Conservation (phyloP, 768 basidiomycete genomes). For the Collybia mongolica region DNA sequence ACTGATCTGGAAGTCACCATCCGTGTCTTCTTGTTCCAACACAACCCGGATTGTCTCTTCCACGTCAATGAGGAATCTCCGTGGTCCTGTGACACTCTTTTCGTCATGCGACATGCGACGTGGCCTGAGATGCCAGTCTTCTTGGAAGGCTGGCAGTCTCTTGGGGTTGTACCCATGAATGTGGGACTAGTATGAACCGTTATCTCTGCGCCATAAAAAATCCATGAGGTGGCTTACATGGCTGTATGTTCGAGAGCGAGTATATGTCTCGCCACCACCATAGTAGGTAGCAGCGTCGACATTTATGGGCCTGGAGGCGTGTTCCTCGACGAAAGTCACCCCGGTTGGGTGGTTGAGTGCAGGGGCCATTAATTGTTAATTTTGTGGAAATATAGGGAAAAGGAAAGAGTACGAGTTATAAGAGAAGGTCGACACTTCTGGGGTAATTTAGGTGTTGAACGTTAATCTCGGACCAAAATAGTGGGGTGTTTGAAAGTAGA, state of each 20-base stretch:
- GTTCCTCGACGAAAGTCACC: conserved; percentile 68
- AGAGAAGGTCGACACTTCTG: conserved; percentile 1
- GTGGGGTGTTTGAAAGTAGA: conserved; percentile 3
- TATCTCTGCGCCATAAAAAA: conserved; percentile 4
- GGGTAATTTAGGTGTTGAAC: conserved; percentile 1
- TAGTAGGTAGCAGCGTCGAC: conserved; percentile 82
- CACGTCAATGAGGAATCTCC: conserved; percentile 94
- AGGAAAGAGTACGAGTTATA: background rate
- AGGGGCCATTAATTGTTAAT: conserved; percentile 55
- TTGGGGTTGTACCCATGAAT: conserved; percentile 73
- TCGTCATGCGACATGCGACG: conserved; percentile 93
- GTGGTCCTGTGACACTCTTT: conserved; percentile 72
- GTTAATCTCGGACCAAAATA: conserved; percentile 5
- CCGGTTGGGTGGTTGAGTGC: conserved; percentile 60
- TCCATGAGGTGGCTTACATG: conserved; percentile 50
- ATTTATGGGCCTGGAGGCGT: conserved; percentile 43
- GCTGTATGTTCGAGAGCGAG: conserved; percentile 86
- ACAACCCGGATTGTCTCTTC: conserved; percentile 97
- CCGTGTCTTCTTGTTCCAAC: conserved; percentile 97
- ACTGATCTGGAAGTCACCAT: conserved; percentile 95
- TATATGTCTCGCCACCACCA: conserved; percentile 73
- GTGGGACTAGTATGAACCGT: conserved; percentile 49
- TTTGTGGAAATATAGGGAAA: conserved; percentile 4
- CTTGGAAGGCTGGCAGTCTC: conserved; percentile 68
- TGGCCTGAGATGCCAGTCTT: conserved; percentile 70